phyloP scores from a whole-genome alignment of 768 basidiomycete species.

The Xanthoconium stramineum region DNA sequence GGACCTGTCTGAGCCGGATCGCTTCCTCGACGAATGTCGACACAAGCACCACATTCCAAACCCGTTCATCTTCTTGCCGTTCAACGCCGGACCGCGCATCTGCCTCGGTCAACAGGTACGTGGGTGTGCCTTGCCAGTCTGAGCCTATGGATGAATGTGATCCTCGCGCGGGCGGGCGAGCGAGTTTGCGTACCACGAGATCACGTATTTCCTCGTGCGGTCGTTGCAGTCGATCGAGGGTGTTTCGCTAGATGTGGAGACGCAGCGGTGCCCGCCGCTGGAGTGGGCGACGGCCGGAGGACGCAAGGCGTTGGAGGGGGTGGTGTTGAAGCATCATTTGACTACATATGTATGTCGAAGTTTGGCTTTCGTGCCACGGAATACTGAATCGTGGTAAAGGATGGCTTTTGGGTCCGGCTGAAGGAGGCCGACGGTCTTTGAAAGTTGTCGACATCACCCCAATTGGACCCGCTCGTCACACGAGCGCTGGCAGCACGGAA shows the following conservation, averaged over 20 bases:
- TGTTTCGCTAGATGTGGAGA: conserved; percentile 38
- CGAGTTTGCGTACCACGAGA: conserved; percentile 55
- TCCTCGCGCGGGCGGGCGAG: background rate
- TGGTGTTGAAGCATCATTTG: conserved; percentile 38
- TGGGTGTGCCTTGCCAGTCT: no score
- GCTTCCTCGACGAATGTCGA: conserved; percentile 58
- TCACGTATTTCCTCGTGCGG: conserved; percentile 52
- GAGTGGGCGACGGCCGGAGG: conserved; percentile 33
- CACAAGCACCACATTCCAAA: conserved; percentile 53
- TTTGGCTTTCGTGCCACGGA: no score
- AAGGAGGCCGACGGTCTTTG: conserved; percentile 8
- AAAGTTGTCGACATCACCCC: no score
- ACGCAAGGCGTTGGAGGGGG: conserved; percentile 40
- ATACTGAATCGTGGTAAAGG: conserved; percentile 10
- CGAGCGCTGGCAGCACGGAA: background rate
- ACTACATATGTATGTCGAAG: conserved; percentile 39
- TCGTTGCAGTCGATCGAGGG: conserved; percentile 47
- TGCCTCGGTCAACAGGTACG: conserved; percentile 51
- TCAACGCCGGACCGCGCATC: conserved; percentile 65
- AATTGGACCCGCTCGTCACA: background rate
- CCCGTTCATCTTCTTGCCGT: conserved; percentile 68
- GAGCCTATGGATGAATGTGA: background rate
- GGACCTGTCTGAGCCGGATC: conserved; percentile 56
- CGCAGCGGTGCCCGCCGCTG: conserved; percentile 32
- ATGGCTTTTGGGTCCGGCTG: conserved; percentile 28